Conservation (phyloP, 2,329 filamentous ascomycete species). For the Pezicula radicicola region DNA sequence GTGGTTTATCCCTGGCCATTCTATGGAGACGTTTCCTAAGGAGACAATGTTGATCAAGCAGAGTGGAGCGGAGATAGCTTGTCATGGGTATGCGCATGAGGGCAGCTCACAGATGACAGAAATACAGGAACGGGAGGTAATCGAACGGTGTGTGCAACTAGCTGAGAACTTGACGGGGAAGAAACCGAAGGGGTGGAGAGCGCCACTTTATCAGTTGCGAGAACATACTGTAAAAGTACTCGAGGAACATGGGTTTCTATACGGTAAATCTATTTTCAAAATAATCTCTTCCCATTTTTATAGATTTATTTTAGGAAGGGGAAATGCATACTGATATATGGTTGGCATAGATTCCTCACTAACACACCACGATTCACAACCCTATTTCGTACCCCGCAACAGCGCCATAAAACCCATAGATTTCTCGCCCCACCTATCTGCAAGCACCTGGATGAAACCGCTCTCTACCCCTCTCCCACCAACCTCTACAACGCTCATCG, state of each 20-base stretch:
- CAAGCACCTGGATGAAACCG: slow-evolving; percentile 44
- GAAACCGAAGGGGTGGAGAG: slow-evolving; percentile 45
- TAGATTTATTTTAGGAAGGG: not conserved
- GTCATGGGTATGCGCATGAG: slow-evolving; percentile 25
- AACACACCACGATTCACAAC: slow-evolving; percentile 45
- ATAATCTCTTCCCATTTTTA: not conserved
- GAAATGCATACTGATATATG: not conserved
- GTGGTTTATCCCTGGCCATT: slow-evolving; percentile 60
- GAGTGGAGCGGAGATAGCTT: slow-evolving; percentile 48
- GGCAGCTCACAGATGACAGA: slow-evolving; percentile 41
- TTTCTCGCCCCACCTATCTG: slow-evolving; percentile 30
- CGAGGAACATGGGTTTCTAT: slow-evolving; percentile 45
- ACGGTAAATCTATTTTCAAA: slow-evolving; percentile 21
- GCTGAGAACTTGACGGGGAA: slow-evolving; percentile 40
- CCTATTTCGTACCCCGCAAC: slow-evolving; percentile 41
- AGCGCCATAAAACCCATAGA: slow-evolving; percentile 37
- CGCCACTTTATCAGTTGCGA: slow-evolving; percentile 47
- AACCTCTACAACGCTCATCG: slow-evolving; percentile 34
- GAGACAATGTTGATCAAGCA: slow-evolving; percentile 47
- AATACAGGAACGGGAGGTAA: slow-evolving; percentile 45
- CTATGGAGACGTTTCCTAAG: slow-evolving; percentile 52
- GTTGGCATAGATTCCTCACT: slow-evolving; percentile 39
- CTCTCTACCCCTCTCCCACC: slow-evolving; percentile 24
- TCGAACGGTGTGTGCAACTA: slow-evolving; percentile 43
- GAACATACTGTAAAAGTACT: slow-evolving; percentile 45